phyloP scores from a whole-genome alignment of 306 rosid species.

The Vigna nakashimae region DNA sequence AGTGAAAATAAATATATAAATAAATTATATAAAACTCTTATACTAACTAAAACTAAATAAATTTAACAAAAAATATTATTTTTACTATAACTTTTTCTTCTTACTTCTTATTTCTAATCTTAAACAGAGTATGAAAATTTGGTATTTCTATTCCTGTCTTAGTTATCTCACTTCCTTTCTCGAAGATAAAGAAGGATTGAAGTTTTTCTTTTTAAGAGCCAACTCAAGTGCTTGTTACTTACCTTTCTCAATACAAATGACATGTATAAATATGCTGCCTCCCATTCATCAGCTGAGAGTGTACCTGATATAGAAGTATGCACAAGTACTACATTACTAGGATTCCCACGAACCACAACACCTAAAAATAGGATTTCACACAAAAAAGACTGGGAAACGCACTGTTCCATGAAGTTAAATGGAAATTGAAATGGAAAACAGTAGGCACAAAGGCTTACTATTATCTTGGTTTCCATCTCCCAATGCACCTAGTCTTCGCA shows the following conservation, averaged over 20 bases:
- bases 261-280: slow-evolving; percentile 54
- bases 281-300: slow-evolving; percentile 55
- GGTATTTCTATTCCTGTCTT: background rate
- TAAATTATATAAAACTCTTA: too few species aligned
- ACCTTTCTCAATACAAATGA: slow-evolving; percentile 57
- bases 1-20: too few species aligned
- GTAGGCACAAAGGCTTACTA: slow-evolving; percentile 51
- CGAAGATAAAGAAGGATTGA: background rate
- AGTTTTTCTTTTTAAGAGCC: background rate
- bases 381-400: background rate
- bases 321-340: background rate
- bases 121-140: background rate
- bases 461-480: slow-evolving; percentile 97
- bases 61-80: too few species aligned
- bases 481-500: slow-evolving; percentile 95
- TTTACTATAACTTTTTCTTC: too few species aligned
- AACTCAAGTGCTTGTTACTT: slow-evolving; percentile 7
- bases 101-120: background rate
- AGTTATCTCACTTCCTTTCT: background rate
- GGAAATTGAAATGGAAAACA: slow-evolving; percentile 1
- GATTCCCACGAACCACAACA: background rate
- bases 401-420: background rate
- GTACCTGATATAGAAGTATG: slow-evolving; percentile 41
- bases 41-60: too few species aligned
- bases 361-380: background rate